Evolutionary conservation across 805 yeast genomes (phyloP), one percentile per base, ranked within the genome.

Genomic region (Ogataea naganishii): DNA sequence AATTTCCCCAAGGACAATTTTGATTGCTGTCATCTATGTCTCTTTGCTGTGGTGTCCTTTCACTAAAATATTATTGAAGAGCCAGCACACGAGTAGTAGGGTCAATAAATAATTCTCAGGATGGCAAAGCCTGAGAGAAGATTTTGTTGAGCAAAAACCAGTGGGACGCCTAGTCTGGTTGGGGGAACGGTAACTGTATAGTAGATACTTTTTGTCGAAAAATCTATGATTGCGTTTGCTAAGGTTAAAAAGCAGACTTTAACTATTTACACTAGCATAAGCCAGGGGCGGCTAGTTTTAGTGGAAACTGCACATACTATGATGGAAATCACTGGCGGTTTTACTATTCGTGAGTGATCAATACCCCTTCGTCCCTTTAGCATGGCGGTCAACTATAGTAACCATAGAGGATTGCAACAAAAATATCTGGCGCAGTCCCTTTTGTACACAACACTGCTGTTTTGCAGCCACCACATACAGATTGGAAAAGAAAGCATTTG

Each of bases 1-100:
- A 76, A 80, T 63, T 92, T 28, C 82, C 76, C 17, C 78, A 83
- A 49, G 97, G 98, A 15, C 92, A 95, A 83, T 85, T 83, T 56
- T 89, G 98, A 54, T 89, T 97, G 26, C 70, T 89, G 24, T 66
- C 92, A 26, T 86, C 96, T 29, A 86, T n/a, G n/a, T n/a, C n/a
- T 92, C 11, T 89, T 89, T 54, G 98, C 94, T 35, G 76, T 89
- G 20, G 80, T 85, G 26, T 89, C 92, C 34, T 70, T 89, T 83
- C 33, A 72, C 92, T 44, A 98, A 94, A 13, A 72, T 75, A 42
- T 66, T 89, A 39, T 89, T 92, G 64, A 66, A 80, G 43, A 63
- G 62, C 20, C 82, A 76, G 41, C 94, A 84, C 53, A 97, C 92
- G 60, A 69, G 94, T 14, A 79, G 78, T 86, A 62, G 98, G 98